A percentile compares a stretch with the other conserved stretches of the same genome.
phyloP scores from a whole-genome alignment of 1,139 yeast species.

The Hyphopichia burtonii region DNA sequence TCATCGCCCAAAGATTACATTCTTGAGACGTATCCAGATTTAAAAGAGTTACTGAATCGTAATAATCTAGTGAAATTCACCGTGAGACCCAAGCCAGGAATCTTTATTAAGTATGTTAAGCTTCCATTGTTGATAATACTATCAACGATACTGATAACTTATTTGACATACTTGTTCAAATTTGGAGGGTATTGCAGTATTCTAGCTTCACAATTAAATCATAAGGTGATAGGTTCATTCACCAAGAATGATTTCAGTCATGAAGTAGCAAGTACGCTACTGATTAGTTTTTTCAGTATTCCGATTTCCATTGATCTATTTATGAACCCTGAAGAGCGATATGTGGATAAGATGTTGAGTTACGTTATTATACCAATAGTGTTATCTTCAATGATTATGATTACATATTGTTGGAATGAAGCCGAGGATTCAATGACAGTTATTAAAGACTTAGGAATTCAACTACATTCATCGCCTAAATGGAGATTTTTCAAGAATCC shows the following conservation, averaged over 20 bases:
- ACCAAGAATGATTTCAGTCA: not conserved
- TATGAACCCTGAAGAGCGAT: not conserved
- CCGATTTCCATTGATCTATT: not conserved
- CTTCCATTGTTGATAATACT: slow-evolving; percentile 13
- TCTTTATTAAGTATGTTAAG: slow-evolving; percentile 8
- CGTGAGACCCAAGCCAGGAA: slow-evolving; percentile 13
- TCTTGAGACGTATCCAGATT: slow-evolving; percentile 25
- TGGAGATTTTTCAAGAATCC: slow-evolving; percentile 25
- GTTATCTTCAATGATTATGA: slow-evolving; percentile 9
- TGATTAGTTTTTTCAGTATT: not conserved
- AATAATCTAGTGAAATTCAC: slow-evolving; percentile 20
- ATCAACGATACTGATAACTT: not conserved
- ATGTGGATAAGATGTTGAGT: not conserved
- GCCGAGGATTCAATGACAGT: slow-evolving; percentile 34
- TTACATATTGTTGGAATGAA: slow-evolving; percentile 20
- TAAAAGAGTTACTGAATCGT: not conserved
- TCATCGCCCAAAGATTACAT: slow-evolving; percentile 31
- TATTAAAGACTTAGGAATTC: slow-evolving; percentile 40
- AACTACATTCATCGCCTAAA: slow-evolving; percentile 23
- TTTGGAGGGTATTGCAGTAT: not conserved
- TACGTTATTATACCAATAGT: slow-evolving; percentile 6
- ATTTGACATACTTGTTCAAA: not conserved
- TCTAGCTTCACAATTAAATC: not conserved
- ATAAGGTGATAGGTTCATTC: not conserved
- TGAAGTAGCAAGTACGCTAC: not conserved